Percentiles rank a stretch among this genome's conserved stretches.
These are phyloP conservation scores for Sporobolus alterniflorus DNA, from an alignment of 202 grass and related monocot genomes.

Conservation along the genomic window DNA sequence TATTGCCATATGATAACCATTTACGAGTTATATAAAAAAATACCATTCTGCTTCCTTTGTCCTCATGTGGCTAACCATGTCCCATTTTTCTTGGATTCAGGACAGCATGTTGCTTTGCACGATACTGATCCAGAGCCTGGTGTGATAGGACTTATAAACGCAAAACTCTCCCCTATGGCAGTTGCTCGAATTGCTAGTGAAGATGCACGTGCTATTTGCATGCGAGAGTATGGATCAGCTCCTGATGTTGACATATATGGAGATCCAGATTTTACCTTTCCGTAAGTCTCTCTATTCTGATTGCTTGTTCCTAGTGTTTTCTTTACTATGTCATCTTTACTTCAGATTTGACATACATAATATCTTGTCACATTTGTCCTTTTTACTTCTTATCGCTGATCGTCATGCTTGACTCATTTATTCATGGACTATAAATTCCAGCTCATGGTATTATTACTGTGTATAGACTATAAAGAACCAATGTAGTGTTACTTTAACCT, in stretches of 20 bases:
- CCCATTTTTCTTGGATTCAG: conserved; percentile 52
- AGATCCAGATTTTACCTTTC: conserved; percentile 88
- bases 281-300: conserved; percentile 51
- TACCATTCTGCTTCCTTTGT: background rate
- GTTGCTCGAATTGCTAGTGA: conserved; percentile 80
- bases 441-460: background rate
- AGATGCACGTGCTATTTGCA: conserved; percentile 90
- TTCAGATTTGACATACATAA: background rate
- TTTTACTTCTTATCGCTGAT: background rate
- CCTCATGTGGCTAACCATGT: conserved; percentile 20
- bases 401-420: background rate
- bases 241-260: conserved; percentile 90
- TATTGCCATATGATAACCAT: conserved; percentile 1
- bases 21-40: background rate
- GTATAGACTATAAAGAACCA: background rate
- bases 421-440: background rate
- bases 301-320: background rate
- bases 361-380: background rate
- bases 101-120: conserved; percentile 93
- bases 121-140: conserved; percentile 76
- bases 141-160: conserved; percentile 89
- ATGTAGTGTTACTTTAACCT: background rate
- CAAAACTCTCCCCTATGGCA: conserved; percentile 77
- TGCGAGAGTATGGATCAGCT: conserved; percentile 83
- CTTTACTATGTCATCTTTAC: background rate